Evolutionary conservation across 352 stramenopile species (phyloP), one percentile per base, ranked within the genome.

Genomic region (Globisporangium abappressorium): DNA sequence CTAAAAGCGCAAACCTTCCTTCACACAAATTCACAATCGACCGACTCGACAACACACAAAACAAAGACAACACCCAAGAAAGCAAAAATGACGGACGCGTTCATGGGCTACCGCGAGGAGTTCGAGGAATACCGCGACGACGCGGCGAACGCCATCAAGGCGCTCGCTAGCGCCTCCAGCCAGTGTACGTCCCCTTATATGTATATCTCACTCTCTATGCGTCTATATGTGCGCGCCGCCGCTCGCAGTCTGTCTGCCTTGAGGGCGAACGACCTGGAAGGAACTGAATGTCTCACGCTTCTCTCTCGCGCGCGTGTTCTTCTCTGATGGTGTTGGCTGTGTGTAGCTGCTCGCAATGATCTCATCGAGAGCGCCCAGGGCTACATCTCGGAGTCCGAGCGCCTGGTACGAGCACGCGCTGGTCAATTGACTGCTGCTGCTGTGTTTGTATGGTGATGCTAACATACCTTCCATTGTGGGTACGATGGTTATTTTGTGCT

Each of bases 51-150:
- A 24, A 20, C 43, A 4, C 30, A 33, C 28, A 30, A 30, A 33
- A 22, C 41, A 22, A 36, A 22, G 24, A 26, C 33, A n/a, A 51
- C n/a, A 20, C 30, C 30, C 38, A 36, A 36, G 41, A 51, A 66
- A 20, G 46, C 30, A 4, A 64, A 53, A n/a, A 93, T 93, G 85
- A 93, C 83, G 65, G 85, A 91, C 67, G 71, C 73, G 56, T 93
- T 93, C 70, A 70, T 87, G 70, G 74, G 82, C 70, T 90, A 92
- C 72, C 86, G 82, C 61, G 85, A 93, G 69, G 83, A 93, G 74
- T 93, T 93, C 69, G 82, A 93, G 69, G 83, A 89, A 62, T 91
- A 83, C 66, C 85, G 85, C 64, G 85, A 93, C 58, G 85, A 91
- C 54, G 85, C 83, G 43, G 81, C 85, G 68, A 57, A 72, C 38